These are phyloP conservation scores for Colletotrichum karsti DNA, from an alignment of 2,329 filamentous ascomycete genomes.

Conservation along the genomic window DNA sequence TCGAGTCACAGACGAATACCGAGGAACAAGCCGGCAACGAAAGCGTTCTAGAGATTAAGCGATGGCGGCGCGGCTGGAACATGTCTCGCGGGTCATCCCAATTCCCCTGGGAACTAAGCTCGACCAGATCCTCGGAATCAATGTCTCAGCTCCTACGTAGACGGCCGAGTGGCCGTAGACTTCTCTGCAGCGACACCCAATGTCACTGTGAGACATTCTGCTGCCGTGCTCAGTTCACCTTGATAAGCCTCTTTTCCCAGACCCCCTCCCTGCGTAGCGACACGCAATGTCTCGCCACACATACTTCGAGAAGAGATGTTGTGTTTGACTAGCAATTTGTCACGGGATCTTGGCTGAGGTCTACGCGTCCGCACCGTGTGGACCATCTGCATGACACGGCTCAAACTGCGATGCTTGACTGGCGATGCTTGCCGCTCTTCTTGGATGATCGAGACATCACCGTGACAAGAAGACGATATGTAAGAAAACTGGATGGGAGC, in stretches of 20 bases:
- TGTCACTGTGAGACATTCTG: not conserved
- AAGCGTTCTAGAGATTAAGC: not conserved
- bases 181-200: not conserved
- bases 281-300: not conserved
- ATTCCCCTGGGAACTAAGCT: not conserved
- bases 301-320: not conserved
- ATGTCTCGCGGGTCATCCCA: slow-evolving; percentile 7
- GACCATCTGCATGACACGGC: not conserved
- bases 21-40: not conserved
- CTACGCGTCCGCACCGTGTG: slow-evolving; percentile 3
- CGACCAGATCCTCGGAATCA: slow-evolving; percentile 15
- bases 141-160: slow-evolving; percentile 1
- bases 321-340: slow-evolving; percentile 18
- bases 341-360: slow-evolving; percentile 21
- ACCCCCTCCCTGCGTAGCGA: not conserved
- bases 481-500: not conserved
- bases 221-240: not conserved
- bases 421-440: not conserved
- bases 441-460: not conserved
- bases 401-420: not conserved
- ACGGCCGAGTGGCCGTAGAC: not conserved
- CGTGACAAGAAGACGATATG: not conserved
- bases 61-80: slow-evolving; percentile 3
- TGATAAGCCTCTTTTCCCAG: not conserved
- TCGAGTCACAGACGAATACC: not conserved